A percentile compares a stretch with the other conserved stretches of the same genome.
Conservation (phyloP, 106 monocot species). For the Posidonia australis region DNA sequence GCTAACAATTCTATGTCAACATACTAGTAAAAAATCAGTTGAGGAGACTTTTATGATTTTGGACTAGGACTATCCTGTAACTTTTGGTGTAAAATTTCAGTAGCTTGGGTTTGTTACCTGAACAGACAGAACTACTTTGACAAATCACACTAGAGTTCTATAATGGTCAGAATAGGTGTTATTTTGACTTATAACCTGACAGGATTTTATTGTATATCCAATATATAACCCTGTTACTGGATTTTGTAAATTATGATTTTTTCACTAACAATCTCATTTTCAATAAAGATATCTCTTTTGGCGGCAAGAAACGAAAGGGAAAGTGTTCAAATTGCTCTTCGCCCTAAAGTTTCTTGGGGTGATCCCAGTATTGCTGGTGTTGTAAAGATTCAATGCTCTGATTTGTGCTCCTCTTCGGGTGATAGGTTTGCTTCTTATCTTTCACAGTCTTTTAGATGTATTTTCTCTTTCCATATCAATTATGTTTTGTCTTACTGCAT, state of each 20-base stretch:
- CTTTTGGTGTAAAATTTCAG: background rate
- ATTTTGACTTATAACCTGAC: background rate
- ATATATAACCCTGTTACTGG: background rate
- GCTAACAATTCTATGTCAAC: too few species aligned
- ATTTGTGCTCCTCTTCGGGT: constrained; percentile 81
- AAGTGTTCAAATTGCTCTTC: constrained; percentile 85
- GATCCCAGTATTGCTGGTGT: constrained; percentile 46
- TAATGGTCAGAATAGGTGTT: background rate
- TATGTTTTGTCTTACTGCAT: background rate
- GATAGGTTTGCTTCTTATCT: constrained; percentile 51
- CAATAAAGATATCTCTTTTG: constrained; percentile 68
- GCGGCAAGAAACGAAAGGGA: constrained; percentile 98
- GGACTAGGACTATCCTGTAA: too few species aligned
- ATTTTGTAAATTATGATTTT: background rate
- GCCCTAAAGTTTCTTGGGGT: constrained; percentile 88
- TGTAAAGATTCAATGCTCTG: constrained; percentile 75
- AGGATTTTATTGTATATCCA: background rate
- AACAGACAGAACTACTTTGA: background rate
- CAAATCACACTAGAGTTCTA: background rate
- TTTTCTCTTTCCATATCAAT: background rate
- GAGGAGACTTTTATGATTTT: too few species aligned
- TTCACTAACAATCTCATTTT: background rate
- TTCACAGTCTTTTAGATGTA: background rate
- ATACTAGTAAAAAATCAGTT: too few species aligned
- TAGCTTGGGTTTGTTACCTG: background rate